Base-by-base conservation (phyloP, 306 rosid species). In the Trifolium subterraneum region DNA sequence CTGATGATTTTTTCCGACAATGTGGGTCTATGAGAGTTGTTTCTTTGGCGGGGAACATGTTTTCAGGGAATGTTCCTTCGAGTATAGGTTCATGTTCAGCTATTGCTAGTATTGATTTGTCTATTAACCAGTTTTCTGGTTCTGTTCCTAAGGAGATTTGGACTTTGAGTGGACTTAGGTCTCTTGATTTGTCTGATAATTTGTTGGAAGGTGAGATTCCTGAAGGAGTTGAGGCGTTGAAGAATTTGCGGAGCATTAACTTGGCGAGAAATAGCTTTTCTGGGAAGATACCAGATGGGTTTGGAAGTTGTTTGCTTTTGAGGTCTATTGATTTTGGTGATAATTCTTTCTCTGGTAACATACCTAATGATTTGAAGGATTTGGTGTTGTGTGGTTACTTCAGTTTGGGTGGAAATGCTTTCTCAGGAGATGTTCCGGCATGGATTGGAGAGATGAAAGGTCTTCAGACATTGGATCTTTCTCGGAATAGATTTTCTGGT, bases 301-400 rank as follows among this genome's bases (percentile, higher is more conserved):
- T 92, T 78, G 98, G 99, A 72, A 88, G 90, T 77, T 95, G 97
- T 72, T 85, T 83, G 82, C 96, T 92, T 75, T 82, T 92, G 88
- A 87, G 97, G 87, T 90, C 88, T 56, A 54, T 95, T 82, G 98
- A 95, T 85, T 83, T 95, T 6, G 78, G 98, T 61, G 92, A 85
- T 61, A 95, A 95, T 84, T 86, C 85, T 11, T 74, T 95, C 71
- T 82, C 87, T 20, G 96, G 98, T 6, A 52, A 60, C 35, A 55
- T 95, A 4, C 99, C 99, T 4, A 88, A 67, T 67, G 87, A 86
- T 76, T 76, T 95, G 84, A 85, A 78, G 88, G 79, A 73, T 4
- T 90, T 95, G 51, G 51, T 84, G 10, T 70, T 95, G 79, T 92
- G 98, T 82, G 73, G 66, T 73, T 83, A 71, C 78, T 81, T 92